Evolutionary conservation across 352 stramenopile species (phyloP), one percentile per base, ranked within the genome.

Genomic region (Phytophthora syringae): DNA sequence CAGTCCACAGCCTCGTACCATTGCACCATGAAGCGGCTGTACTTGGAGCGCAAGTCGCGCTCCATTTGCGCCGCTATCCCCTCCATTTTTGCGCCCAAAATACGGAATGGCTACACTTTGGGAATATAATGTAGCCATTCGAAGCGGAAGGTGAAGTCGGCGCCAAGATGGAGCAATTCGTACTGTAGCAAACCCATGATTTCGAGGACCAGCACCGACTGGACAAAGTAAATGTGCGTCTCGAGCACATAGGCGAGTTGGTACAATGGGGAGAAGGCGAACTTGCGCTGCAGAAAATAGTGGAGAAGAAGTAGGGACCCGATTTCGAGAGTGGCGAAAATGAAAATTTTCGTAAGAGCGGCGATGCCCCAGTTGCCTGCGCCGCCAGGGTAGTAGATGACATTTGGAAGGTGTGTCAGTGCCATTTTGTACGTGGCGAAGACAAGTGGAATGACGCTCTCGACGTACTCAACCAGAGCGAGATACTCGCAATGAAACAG

Each of bases 1-100:
- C 87, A 95, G 70, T 95, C 69, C 34, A 95, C 80, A 9, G 82
- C 77, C 57, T 95, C 84, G 67, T 93, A 95, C 86, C 86, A 95
- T 45, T 83, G 72, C 7, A 90, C 36, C 84, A 95, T 89, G 51
- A 90, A 30, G 43, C 89, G 83, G 51, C 76, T 77, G 71, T 92
- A 91, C 71, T 91, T 86, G 37, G 71, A 64, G 60, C 79, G 80
- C 64, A 94, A 67, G 32, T 90, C 80, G 73, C 80, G 80, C 78
- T 83, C 63, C 52, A 94, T 75, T 57, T 89, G 77, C 43, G 77
- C 67, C 39, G 78, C 82, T 43, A 92, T 75, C 25, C 67, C 39
- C 44, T 89, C 86, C 86, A 94, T 92, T 22, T 4, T 48, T 52
- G 54, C 25, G n/a, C n/a, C n/a, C n/a, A n/a, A n/a, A n/a, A n/a